These are phyloP conservation scores for Pythium monospermum DNA, from an alignment of 352 stramenopile species.

Conservation along the genomic window DNA sequence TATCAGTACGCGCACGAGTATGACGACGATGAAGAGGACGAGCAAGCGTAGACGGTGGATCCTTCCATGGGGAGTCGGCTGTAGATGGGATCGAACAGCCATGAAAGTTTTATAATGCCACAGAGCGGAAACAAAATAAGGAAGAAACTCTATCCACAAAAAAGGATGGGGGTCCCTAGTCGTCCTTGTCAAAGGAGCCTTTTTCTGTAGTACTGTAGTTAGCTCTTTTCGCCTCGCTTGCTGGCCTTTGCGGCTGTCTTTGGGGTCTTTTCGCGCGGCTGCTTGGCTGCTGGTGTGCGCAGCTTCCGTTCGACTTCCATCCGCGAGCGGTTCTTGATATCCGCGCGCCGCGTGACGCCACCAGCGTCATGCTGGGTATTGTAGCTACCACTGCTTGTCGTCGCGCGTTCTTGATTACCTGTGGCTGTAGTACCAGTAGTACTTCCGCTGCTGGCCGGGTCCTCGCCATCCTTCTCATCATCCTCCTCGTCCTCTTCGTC, in stretches of 20 bases:
- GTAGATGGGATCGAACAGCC: no score
- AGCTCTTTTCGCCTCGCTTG: not conserved
- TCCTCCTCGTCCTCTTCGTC: constrained; percentile 24
- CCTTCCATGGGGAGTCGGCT: no score
- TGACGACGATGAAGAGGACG: constrained; percentile 73
- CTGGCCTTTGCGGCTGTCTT: not conserved
- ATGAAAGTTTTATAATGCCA: no score
- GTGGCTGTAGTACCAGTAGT: no score
- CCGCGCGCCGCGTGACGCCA: constrained; percentile 41
- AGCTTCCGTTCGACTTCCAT: constrained; percentile 62
- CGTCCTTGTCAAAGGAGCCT: no score
- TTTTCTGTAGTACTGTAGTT: no score
- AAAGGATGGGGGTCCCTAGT: no score
- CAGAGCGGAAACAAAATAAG: no score
- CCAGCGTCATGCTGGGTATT: constrained; percentile 18
- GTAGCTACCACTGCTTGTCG: no score
- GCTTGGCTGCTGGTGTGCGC: constrained; percentile 6
- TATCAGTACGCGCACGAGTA: constrained; percentile 86
- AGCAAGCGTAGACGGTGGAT: no score
- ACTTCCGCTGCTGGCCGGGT: constrained; percentile 4
- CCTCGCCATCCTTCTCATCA: constrained; percentile 20
- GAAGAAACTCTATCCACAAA: no score
- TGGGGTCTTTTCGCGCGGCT: constrained; percentile 27
- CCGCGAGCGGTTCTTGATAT: constrained; percentile 64
- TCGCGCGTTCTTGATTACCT: no score